Conservation (phyloP, 345 rosid species). For the Boechera divaricarpa region DNA sequence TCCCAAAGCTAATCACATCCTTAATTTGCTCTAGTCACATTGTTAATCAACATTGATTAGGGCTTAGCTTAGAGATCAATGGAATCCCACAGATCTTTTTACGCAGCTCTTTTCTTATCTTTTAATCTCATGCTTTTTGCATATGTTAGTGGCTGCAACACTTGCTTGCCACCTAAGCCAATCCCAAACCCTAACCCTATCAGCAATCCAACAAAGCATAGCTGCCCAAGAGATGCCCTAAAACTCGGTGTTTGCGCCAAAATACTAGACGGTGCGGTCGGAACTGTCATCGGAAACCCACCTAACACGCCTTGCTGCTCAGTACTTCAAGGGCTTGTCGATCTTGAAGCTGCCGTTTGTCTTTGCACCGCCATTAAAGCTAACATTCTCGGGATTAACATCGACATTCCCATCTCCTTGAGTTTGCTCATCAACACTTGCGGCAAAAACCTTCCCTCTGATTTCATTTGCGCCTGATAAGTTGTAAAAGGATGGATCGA, state of each 20-base stretch:
- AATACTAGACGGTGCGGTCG: slow-evolving; percentile 56
- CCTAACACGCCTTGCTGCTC: slow-evolving; percentile 74
- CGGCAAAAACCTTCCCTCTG: slow-evolving; percentile 76
- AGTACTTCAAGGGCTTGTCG: slow-evolving; percentile 59
- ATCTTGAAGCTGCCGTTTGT: slow-evolving; percentile 71
- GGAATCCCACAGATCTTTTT: slow-evolving; percentile 46
- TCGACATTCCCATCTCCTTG: slow-evolving; percentile 64
- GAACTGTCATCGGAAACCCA: slow-evolving; percentile 60
- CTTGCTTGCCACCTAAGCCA: slow-evolving; percentile 54
- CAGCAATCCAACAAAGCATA: slow-evolving; percentile 40
- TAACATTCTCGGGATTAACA: slow-evolving; percentile 64
- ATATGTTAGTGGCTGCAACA: slow-evolving; percentile 55
- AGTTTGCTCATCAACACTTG: slow-evolving; percentile 75
- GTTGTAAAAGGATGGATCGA: too few relatives aligned
- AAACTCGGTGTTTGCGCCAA: slow-evolving; percentile 70
- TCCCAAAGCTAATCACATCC: slow-evolving; percentile 12
- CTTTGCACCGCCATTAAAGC: slow-evolving; percentile 83
- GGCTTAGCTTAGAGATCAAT: slow-evolving; percentile 39
- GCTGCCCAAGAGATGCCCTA: slow-evolving; percentile 70
- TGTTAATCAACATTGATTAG: slow-evolving; percentile 4
- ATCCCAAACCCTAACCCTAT: slow-evolving; percentile 52
- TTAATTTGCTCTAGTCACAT: slow-evolving; percentile 18
- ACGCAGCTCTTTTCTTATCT: slow-evolving; percentile 49
- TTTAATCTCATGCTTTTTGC: slow-evolving; percentile 43
- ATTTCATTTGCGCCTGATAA: slow-evolving; percentile 61